Conservation (phyloP, 306 rosid genomes). For the Glycine soja region DNA sequence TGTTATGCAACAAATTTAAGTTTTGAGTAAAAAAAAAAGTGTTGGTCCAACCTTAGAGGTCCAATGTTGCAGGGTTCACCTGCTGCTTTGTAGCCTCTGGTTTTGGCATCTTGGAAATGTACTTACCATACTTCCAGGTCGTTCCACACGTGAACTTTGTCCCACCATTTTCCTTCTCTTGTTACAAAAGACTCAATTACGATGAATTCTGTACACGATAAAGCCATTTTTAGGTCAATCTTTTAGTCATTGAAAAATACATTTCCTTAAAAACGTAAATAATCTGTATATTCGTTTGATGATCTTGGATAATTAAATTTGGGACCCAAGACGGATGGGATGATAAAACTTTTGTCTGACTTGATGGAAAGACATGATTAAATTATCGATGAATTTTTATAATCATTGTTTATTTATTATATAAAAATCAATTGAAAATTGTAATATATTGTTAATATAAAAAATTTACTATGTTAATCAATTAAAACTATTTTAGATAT, state of each 20-base stretch:
- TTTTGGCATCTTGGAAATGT: constrained; percentile 47
- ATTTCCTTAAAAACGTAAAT: not conserved
- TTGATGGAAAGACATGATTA: no score
- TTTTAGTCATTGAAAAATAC: not conserved
- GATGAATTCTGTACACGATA: not conserved
- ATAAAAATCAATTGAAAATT: no score
- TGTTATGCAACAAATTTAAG: not conserved
- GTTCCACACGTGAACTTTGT: constrained; percentile 39
- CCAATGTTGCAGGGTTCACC: constrained; percentile 35
- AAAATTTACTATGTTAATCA: no score
- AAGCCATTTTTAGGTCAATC: not conserved
- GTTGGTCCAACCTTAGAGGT: not conserved
- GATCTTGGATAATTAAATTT: not conserved
- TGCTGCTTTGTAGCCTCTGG: constrained; percentile 48
- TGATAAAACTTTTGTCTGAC: no score
- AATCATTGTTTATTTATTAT: no score
- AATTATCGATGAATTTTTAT: no score
- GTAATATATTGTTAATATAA: no score
- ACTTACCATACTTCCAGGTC: constrained; percentile 17
- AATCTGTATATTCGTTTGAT: not conserved
- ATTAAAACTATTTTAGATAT: no score
- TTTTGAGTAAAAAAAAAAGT: not conserved
- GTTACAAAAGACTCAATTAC: not conserved
- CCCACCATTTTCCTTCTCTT: constrained; percentile 33
- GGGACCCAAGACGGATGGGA: not conserved